These are phyloP conservation scores for Dillenia turbinata DNA, from an alignment of 164 flowering plant species.

Conservation along the genomic window DNA sequence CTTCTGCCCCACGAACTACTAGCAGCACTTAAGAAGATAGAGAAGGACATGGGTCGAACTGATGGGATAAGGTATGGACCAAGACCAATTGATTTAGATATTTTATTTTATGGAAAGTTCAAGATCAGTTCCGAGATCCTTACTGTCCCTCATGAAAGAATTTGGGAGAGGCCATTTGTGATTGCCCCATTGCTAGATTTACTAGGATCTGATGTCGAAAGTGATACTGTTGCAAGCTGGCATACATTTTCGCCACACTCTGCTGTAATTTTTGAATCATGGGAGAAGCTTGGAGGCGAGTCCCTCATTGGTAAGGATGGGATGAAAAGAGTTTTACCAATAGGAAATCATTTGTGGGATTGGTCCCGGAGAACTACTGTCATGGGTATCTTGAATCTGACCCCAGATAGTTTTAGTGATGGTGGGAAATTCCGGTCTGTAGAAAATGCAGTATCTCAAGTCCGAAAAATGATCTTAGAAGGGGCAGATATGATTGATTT, in stretches of 20 bases:
- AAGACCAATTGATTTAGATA: slow-evolving; percentile 89
- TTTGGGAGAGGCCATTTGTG: slow-evolving; percentile 96
- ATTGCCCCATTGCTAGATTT: slow-evolving; percentile 86
- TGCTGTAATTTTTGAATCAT: slow-evolving; percentile 57
- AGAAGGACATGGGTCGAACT: slow-evolving; percentile 78
- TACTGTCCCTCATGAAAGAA: slow-evolving; percentile 81
- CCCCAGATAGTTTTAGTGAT: slow-evolving; percentile 96
- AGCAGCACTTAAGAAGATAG: slow-evolving; percentile 68
- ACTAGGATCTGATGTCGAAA: slow-evolving; percentile 58
- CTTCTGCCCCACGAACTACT: slow-evolving; percentile 78
- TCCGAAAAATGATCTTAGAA: slow-evolving; percentile 57
- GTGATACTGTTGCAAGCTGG: slow-evolving; percentile 67
- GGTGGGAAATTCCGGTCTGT: slow-evolving; percentile 74
- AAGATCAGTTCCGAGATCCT: slow-evolving; percentile 63
- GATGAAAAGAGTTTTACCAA: slow-evolving; percentile 69
- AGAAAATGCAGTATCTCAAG: slow-evolving; percentile 72
- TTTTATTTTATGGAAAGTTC: slow-evolving; percentile 77
- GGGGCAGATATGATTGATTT: slow-evolving; percentile 92
- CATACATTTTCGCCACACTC: slow-evolving; percentile 52
- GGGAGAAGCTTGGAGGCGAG: slow-evolving; percentile 88
- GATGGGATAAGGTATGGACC: slow-evolving; percentile 91
- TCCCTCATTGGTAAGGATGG: slow-evolving; percentile 71
- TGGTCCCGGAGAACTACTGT: slow-evolving; percentile 75
- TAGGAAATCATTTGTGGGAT: slow-evolving; percentile 65
- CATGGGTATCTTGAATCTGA: slow-evolving; percentile 87